phyloP scores from a whole-genome alignment of 2,329 filamentous ascomycete genomes.

The Calonectria henricotiae region DNA sequence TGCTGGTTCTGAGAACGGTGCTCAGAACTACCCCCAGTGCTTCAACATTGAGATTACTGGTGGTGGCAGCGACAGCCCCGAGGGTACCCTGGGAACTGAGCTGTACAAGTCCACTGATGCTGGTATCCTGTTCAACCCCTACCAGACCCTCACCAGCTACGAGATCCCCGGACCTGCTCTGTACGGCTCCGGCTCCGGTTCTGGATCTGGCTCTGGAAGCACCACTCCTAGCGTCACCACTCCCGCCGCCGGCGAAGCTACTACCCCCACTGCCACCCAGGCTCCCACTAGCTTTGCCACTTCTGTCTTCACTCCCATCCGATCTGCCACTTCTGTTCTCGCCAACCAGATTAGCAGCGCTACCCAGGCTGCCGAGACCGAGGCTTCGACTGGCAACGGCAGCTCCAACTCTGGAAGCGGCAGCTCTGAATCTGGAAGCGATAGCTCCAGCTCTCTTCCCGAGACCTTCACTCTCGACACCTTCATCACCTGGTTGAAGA shows the following conservation, averaged over 20 bases:
- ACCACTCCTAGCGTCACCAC: constrained; percentile 31
- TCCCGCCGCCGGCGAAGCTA: constrained; percentile 27
- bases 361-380: constrained; percentile 11
- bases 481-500: constrained; percentile 46
- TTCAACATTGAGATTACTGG: constrained; percentile 66
- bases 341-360: constrained; percentile 24
- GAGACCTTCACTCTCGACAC: constrained; percentile 50
- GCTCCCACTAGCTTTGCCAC: constrained; percentile 32
- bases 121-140: constrained; percentile 57
- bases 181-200: constrained; percentile 41
- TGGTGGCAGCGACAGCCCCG: constrained; percentile 56
- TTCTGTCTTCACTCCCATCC: constrained; percentile 28
- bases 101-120: constrained; percentile 54
- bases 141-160: constrained; percentile 50
- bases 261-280: constrained; percentile 35
- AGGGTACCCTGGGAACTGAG: constrained; percentile 55
- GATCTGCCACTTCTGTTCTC: constrained; percentile 30
- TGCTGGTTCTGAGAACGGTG: constrained; percentile 59
- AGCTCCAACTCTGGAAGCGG: constrained; percentile 19
- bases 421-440: neutral
- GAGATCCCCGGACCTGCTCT: constrained; percentile 54
- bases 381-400: constrained; percentile 9
- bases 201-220: constrained; percentile 31
- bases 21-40: constrained; percentile 69
- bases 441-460: constrained; percentile 39